Evolutionary conservation across 345 rosid genomes (phyloP).

Genomic region (Heritiera fomes): DNA sequence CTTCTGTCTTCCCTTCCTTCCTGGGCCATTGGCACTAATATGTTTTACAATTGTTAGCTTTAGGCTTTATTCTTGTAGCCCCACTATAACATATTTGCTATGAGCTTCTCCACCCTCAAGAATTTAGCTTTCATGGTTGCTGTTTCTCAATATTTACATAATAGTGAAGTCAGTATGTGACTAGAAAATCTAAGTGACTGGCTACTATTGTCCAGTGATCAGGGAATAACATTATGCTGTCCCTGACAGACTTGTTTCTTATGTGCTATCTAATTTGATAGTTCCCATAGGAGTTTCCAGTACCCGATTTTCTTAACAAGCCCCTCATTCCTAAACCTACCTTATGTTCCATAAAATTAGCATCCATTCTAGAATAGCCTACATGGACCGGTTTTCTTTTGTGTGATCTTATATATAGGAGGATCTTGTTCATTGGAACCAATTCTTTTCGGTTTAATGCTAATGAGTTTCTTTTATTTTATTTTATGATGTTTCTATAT

Average conservation of each 20-base stretch:
- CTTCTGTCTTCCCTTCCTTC: not conserved
- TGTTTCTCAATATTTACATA: conserved; percentile 10
- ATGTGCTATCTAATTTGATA: not conserved
- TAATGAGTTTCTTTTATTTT: not conserved
- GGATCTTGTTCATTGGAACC: conserved; percentile 1
- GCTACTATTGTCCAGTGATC: not conserved
- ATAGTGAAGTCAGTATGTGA: not conserved
- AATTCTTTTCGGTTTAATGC: not conserved
- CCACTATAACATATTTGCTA: not conserved
- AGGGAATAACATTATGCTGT: not conserved
- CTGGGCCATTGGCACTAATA: not conserved
- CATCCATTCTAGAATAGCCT: not conserved
- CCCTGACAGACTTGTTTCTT: not conserved
- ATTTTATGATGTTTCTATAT: not conserved
- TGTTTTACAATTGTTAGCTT: not conserved
- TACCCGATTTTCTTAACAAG: not conserved
- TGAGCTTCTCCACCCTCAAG: conserved; percentile 1
- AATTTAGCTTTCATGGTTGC: not conserved
- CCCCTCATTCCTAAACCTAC: not conserved
- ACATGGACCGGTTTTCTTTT: not conserved
- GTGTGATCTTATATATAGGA: not conserved
- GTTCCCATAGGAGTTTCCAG: not conserved
- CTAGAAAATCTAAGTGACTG: not conserved
- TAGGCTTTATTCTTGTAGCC: not conserved
- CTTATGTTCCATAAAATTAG: not conserved